phyloP scores from a whole-genome alignment of 495 filamentous ascomycete species.

The Corynascus novoguineensis region DNA sequence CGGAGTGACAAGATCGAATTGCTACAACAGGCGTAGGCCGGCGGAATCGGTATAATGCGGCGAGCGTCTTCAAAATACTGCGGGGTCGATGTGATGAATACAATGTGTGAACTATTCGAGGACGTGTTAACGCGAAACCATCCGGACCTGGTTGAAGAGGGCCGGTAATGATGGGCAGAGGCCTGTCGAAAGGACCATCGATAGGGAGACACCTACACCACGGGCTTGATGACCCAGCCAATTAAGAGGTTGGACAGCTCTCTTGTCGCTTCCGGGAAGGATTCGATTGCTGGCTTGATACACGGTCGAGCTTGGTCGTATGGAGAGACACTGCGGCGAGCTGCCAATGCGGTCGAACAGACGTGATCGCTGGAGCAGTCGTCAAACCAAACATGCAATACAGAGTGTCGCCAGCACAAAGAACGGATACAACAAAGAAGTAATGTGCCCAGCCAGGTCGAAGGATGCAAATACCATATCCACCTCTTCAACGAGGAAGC shows the following conservation, averaged over 20 bases:
- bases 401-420: not conserved
- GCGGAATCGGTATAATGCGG: not conserved
- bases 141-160: not conserved
- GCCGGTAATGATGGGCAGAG: not conserved
- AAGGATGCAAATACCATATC: not conserved
- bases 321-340: not conserved
- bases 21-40: not conserved
- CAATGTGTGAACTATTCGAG: not conserved
- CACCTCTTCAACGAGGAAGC: not conserved
- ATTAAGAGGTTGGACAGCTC: not conserved
- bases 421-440: not conserved
- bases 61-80: not conserved
- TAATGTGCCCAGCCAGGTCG: not conserved
- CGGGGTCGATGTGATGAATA: not conserved
- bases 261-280: not conserved
- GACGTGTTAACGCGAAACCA: slow-evolving; percentile 1
- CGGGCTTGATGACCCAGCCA: not conserved
- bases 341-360: not conserved
- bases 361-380: not conserved
- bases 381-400: not conserved
- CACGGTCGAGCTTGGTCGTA: not conserved
- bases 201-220: not conserved
- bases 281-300: not conserved
- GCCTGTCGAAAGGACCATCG: not conserved
- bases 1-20: not conserved